Conservation (phyloP, 2,329 filamentous ascomycete genomes). For the Talaromyces rugulosus region DNA sequence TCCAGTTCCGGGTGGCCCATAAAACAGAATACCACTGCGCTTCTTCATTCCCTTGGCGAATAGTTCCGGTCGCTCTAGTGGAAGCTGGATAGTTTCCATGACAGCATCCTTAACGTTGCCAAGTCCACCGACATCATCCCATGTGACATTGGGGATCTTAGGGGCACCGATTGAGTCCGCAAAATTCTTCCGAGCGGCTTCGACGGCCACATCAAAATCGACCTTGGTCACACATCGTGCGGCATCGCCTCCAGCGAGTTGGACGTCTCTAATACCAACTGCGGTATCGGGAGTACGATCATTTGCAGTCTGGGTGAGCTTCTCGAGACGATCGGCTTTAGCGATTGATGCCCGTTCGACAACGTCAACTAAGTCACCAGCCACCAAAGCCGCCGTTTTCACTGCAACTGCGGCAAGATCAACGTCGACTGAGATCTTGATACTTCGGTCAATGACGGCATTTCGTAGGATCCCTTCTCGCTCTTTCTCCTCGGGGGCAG, state of each 20-base stretch:
- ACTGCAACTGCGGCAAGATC: slow-evolving; percentile 81
- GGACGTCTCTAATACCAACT: slow-evolving; percentile 74
- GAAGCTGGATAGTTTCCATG: slow-evolving; percentile 91
- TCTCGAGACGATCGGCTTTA: slow-evolving; percentile 69
- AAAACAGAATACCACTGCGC: slow-evolving; percentile 96
- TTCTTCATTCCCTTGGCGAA: slow-evolving; percentile 99
- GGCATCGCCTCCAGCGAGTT: slow-evolving; percentile 76
- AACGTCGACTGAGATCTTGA: slow-evolving; percentile 76
- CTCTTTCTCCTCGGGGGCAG: slow-evolving; percentile 86
- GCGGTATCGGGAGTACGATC: slow-evolving; percentile 21
- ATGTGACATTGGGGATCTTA: slow-evolving; percentile 95
- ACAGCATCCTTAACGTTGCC: slow-evolving; percentile 96
- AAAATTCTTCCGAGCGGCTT: slow-evolving; percentile 95
- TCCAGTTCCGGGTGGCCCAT: slow-evolving; percentile 97
- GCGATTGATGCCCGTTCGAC: slow-evolving; percentile 84
- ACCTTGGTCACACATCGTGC: slow-evolving; percentile 72
- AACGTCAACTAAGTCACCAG: slow-evolving; percentile 89
- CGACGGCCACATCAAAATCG: slow-evolving; percentile 90
- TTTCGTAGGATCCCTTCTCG: slow-evolving; percentile 79
- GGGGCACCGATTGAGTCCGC: slow-evolving; percentile 95
- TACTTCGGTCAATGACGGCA: slow-evolving; percentile 70
- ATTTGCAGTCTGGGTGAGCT: slow-evolving; percentile 51
- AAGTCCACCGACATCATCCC: slow-evolving; percentile 92
- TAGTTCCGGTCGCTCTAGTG: slow-evolving; percentile 83
- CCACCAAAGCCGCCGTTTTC: slow-evolving; percentile 92